phyloP scores from a whole-genome alignment of 768 basidiomycete species.

The Chalciporus pseudorubinellus region DNA sequence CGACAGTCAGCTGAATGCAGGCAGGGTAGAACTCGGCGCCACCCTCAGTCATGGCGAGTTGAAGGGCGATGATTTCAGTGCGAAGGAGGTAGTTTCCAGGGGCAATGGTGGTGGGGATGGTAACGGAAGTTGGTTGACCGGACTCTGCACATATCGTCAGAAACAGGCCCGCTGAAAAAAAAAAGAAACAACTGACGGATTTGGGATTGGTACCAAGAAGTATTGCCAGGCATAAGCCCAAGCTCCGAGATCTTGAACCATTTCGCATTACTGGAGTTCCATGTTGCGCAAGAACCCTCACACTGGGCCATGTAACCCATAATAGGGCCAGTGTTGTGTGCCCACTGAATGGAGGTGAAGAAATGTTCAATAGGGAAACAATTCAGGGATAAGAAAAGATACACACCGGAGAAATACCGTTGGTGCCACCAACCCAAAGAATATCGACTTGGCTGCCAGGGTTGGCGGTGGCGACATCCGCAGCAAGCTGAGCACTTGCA shows the following conservation, averaged over 20 bases:
- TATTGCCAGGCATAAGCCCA: slow-evolving; percentile 36
- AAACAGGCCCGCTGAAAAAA: neutral
- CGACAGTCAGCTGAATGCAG: slow-evolving; percentile 27
- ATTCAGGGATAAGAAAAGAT: neutral
- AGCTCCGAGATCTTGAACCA: slow-evolving; percentile 76
- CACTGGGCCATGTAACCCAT: slow-evolving; percentile 73
- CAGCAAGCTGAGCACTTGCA: slow-evolving; percentile 43
- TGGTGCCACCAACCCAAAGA: slow-evolving; percentile 47
- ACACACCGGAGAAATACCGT: slow-evolving; percentile 31
- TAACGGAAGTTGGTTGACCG: slow-evolving; percentile 38
- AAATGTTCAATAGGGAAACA: neutral
- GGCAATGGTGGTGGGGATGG: slow-evolving; percentile 49
- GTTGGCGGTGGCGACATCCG: slow-evolving; percentile 48
- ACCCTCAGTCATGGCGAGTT: slow-evolving; percentile 48
- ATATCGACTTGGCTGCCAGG: slow-evolving; percentile 56
- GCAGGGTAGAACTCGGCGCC: slow-evolving; percentile 47
- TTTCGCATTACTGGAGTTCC: slow-evolving; percentile 50
- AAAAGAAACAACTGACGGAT: slow-evolving; percentile 37
- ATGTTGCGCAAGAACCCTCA: slow-evolving; percentile 51
- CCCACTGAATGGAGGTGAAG: slow-evolving; percentile 35
- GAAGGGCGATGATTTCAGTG: slow-evolving; percentile 76
- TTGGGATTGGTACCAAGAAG: slow-evolving; percentile 48
- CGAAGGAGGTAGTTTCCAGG: slow-evolving; percentile 73
- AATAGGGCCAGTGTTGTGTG: slow-evolving; percentile 61
- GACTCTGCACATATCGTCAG: slow-evolving; percentile 26